These are phyloP conservation scores for Oryza longistaminata DNA, from an alignment of 176 grass and related monocot genomes.

Conservation along the genomic window DNA sequence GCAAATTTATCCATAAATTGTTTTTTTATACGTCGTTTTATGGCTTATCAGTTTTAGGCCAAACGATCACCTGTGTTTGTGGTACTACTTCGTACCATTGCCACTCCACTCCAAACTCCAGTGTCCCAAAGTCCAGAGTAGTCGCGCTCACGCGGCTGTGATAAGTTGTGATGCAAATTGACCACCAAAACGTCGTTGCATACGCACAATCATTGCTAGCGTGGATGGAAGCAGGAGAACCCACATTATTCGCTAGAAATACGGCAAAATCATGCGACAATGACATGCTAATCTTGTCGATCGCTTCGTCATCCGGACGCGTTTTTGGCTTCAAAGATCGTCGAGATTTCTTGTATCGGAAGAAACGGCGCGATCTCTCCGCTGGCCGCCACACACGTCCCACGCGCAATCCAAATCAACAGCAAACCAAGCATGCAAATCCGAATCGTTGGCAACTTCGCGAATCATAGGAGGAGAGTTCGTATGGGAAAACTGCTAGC, in stretches of 20 bases:
- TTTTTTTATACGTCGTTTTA: too few species aligned
- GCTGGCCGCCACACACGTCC: neutral
- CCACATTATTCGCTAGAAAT: neutral
- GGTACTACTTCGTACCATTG: neutral
- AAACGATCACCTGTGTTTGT: too few species aligned
- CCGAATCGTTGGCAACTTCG: neutral
- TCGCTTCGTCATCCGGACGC: neutral
- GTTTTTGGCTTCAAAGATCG: neutral
- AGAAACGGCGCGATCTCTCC: neutral
- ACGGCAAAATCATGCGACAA: neutral
- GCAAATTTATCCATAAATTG: too few species aligned
- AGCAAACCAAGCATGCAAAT: neutral
- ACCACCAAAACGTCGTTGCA: neutral
- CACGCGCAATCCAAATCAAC: conserved; percentile 20
- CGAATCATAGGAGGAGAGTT: neutral
- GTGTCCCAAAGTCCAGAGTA: neutral
- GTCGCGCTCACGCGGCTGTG: neutral
- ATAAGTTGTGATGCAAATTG: neutral
- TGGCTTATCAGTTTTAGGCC: too few species aligned
- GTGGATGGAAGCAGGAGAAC: neutral
- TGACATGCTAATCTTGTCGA: neutral
- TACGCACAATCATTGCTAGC: neutral
- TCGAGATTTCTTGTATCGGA: conserved; percentile 24
- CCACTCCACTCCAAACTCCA: neutral
- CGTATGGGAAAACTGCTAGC: neutral